A percentile compares a stretch with the other conserved stretches of the same genome.
These are phyloP conservation scores for Rhizophlyctis rosea DNA, from an alignment of 192 early-diverging fungal genomes.

Conservation along the genomic window DNA sequence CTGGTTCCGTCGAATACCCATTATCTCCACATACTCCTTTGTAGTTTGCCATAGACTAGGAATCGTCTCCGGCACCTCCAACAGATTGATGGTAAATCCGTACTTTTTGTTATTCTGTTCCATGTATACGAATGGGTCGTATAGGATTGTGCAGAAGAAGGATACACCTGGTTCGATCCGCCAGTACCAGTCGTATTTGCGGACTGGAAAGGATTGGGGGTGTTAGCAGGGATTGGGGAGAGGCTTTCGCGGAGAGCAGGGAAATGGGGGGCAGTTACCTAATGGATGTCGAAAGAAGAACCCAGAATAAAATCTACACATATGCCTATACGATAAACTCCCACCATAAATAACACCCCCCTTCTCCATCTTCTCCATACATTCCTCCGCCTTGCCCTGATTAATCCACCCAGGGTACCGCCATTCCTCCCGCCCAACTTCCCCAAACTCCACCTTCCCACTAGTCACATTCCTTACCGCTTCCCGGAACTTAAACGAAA, in stretches of 20 bases:
- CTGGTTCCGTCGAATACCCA: neutral
- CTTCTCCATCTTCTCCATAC: constrained; percentile 50
- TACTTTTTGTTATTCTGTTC: constrained; percentile 69
- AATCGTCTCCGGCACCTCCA: constrained; percentile 64
- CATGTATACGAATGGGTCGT: constrained; percentile 81
- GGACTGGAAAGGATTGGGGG: constrained; percentile 36
- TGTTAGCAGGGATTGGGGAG: too few species aligned
- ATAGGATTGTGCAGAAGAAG: constrained; percentile 75
- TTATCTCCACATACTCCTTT: neutral
- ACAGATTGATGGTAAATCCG: constrained; percentile 72
- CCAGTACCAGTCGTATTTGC: constrained; percentile 80
- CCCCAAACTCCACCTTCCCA: constrained; percentile 48
- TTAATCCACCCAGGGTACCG: constrained; percentile 70
- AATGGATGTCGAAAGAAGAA: constrained; percentile 72
- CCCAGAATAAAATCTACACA: constrained; percentile 80
- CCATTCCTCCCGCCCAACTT: constrained; percentile 72
- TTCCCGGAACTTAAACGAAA: constrained; percentile 64
- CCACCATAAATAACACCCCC: constrained; percentile 68
- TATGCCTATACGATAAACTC: constrained; percentile 78
- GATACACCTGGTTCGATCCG: constrained; percentile 77
- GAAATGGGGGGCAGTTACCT: neutral
- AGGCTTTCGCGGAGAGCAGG: too few species aligned
- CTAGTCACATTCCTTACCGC: constrained; percentile 8
- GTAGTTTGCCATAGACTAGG: constrained; percentile 60
- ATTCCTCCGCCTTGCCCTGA: constrained; percentile 56